Conservation (phyloP, 129 eudicot genomes). For the Escallonia rubra region DNA sequence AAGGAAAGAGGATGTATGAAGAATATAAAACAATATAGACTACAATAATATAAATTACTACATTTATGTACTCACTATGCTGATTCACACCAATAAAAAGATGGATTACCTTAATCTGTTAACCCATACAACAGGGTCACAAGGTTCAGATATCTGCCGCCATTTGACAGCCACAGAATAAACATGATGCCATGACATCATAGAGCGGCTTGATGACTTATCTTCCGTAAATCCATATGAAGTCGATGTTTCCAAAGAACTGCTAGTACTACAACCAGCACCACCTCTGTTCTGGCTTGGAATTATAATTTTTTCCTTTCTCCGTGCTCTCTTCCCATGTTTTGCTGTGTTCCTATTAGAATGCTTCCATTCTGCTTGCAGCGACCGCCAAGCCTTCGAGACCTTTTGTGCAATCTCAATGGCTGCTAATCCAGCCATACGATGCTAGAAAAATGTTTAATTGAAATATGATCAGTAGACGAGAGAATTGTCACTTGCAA, state of each 20-base stretch:
- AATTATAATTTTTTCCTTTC: conserved; percentile 58
- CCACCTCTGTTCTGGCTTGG: conserved; percentile 80
- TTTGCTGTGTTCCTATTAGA: conserved; percentile 58
- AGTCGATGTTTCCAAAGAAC: conserved; percentile 55
- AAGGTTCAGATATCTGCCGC: conserved; percentile 99
- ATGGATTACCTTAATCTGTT: conserved; percentile 74
- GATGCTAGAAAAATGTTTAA: conserved; percentile 50
- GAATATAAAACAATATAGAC: too few relatives aligned
- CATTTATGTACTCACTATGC: too few relatives aligned
- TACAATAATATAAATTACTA: too few relatives aligned
- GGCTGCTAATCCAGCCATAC: conserved; percentile 98
- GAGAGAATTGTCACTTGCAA: background rate
- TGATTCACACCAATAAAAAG: background rate
- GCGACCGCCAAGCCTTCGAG: conserved; percentile 84
- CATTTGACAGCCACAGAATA: conserved; percentile 90
- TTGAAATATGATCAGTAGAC: conserved; percentile 2
- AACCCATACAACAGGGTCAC: conserved; percentile 96
- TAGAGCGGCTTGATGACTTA: conserved; percentile 54
- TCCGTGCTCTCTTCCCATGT: conserved; percentile 59
- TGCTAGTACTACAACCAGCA: conserved; percentile 82
- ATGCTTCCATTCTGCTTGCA: conserved; percentile 81
- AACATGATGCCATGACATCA: conserved; percentile 83
- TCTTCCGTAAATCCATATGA: conserved; percentile 50
- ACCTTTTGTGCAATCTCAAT: conserved; percentile 96
- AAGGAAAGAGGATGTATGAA: too few relatives aligned